Evolutionary conservation across 345 rosid species (phyloP), one percentile per base, ranked within the genome.

Genomic region (Conringia planisiliqua): DNA sequence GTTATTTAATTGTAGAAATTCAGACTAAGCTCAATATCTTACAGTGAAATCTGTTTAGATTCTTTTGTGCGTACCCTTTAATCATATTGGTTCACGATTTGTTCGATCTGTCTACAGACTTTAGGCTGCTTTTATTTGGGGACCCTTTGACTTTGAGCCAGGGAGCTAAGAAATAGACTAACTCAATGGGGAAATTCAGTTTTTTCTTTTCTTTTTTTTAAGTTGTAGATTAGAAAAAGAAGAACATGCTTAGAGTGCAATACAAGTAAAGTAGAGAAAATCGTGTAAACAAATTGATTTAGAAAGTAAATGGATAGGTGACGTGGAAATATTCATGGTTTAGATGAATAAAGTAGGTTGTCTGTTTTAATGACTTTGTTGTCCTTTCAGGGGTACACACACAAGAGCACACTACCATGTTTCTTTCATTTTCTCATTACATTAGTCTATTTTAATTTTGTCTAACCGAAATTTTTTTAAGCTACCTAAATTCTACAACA

Each of bases 171-270:
- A 60, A 4, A 43, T 68, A 22, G 63, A 68, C 65, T 69, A 62
- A 22, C 9, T 11, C 16, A 44, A 24, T 11, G 14, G 17, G 4
- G 3, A 20, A 27, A 32, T 14, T 10, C 24, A 44, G 9, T 7
- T 26, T 11, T 55, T 17, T 29, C 7, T 2, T 33, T 59, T 17
- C 33, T 54, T 2, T 33, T 17, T 10, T 56, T 4, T 14, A 32
- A 46, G 64, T 58, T 35, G 64, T 65, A 48, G 72, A 65, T 72
- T 40, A 78, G 60, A 50, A 54, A 51, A 72, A 78, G 61, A 47
- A 65, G 68, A 71, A 74, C 83, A 83, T 86, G 80, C 89, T 79
- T 64, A 54, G 93, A 85, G 90, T 88, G 85, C 72, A 68, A 68
- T 56, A 32, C 75, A 88, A 85, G 90, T 84, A 85, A 88, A 83